Conservation (phyloP, 129 eudicot species). For the Saussurea involucrata region DNA sequence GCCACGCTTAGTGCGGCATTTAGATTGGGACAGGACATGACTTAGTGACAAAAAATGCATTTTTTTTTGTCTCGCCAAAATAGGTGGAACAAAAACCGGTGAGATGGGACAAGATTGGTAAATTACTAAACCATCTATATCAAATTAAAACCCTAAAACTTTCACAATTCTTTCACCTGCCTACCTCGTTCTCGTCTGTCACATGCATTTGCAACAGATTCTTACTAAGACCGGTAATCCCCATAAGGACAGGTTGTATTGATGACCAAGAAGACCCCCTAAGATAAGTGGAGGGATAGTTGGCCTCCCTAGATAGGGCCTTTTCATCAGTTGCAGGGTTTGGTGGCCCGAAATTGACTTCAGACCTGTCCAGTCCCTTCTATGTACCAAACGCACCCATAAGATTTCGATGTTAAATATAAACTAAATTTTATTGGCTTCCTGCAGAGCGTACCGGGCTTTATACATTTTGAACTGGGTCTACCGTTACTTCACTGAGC, state of each 20-base stretch:
- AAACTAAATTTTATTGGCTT: constrained; percentile 5
- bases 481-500: constrained; percentile 92
- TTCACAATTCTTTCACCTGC: background rate
- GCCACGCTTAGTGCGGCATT: background rate
- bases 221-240: constrained; percentile 6
- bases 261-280: too few species aligned
- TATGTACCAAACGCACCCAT: background rate
- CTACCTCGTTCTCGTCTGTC: background rate
- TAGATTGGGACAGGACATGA: background rate
- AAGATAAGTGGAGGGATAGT: too few species aligned
- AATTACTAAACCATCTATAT: background rate
- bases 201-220: background rate
- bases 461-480: constrained; percentile 87
- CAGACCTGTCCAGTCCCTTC: background rate
- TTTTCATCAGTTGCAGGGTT: too few species aligned
- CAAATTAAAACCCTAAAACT: background rate
- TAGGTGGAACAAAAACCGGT: background rate
- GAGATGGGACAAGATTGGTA: background rate
- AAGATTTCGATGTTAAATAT: background rate
- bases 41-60: background rate
- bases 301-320: too few species aligned
- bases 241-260: background rate
- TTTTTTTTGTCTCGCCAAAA: background rate
- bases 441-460: constrained; percentile 81
- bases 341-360: too few species aligned